These are phyloP conservation scores for Tylopilus subfusipes DNA, from an alignment of 768 basidiomycete species.

Conservation along the genomic window DNA sequence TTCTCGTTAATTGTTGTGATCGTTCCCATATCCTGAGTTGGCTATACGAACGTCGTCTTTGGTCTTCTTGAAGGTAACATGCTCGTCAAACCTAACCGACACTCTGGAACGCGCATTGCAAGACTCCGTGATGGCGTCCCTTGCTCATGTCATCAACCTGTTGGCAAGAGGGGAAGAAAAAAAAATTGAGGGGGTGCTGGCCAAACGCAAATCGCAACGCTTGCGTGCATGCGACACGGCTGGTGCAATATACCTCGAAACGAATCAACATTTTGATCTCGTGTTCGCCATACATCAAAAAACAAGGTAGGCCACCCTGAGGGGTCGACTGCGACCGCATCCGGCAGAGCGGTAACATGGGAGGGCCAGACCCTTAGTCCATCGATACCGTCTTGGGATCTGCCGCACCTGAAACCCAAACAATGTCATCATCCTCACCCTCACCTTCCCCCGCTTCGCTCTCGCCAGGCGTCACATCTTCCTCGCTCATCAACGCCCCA, in stretches of 20 bases:
- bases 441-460: constrained; percentile 24
- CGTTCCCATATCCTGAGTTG: background rate
- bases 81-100: constrained; percentile 12
- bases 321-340: background rate
- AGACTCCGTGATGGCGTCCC: constrained; percentile 9
- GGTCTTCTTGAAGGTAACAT: constrained; percentile 6
- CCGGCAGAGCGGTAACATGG: constrained; percentile 6
- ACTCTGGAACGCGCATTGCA: constrained; percentile 6
- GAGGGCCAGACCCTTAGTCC: constrained; percentile 10
- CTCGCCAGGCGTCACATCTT: constrained; percentile 24
- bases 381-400: constrained; percentile 7
- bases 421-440: constrained; percentile 31
- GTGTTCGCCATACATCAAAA: constrained; percentile 9
- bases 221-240: background rate
- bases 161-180: constrained; percentile 1
- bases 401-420: constrained; percentile 29
- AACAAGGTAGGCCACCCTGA: constrained; percentile 15
- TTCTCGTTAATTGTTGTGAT: constrained; percentile 13
- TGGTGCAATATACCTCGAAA: constrained; percentile 21
- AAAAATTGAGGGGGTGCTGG: background rate
- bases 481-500: constrained; percentile 54
- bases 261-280: constrained; percentile 1
- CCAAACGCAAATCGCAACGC: constrained; percentile 13
- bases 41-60: constrained; percentile 2
- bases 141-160: constrained; percentile 1